Conservation (phyloP, 192 early-diverging fungal genomes). For the Coemansia pectinata region DNA sequence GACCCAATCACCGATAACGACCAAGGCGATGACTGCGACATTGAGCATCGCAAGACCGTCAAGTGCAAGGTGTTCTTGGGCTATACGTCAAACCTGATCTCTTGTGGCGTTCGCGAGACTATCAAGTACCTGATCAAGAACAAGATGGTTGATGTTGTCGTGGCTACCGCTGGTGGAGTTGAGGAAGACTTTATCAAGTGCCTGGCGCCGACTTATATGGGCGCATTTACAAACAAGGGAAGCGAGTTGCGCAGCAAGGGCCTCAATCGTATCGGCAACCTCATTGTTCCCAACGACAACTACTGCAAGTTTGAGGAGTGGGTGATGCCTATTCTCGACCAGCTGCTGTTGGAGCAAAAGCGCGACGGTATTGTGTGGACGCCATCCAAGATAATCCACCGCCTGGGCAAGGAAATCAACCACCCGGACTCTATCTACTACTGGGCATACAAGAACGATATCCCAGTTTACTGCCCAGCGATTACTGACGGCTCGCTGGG, state of each 20-base stretch:
- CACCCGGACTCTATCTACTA: constrained; percentile 91
- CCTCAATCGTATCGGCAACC: constrained; percentile 95
- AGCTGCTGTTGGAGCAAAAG: constrained; percentile 91
- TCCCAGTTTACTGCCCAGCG: constrained; percentile 97
- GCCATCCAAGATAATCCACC: constrained; percentile 85
- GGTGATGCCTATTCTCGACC: constrained; percentile 92
- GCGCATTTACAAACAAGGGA: constrained; percentile 76
- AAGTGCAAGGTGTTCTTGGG: constrained; percentile 98
- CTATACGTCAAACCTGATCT: constrained; percentile 97
- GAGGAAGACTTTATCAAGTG: constrained; percentile 99
- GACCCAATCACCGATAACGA: constrained; percentile 66
- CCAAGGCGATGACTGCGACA: constrained; percentile 65
- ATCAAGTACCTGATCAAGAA: constrained; percentile 91
- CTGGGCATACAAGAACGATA: constrained; percentile 97
- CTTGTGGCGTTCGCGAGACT: constrained; percentile 89
- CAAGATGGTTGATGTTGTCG: constrained; percentile 84
- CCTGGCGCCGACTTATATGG: constrained; percentile 84
- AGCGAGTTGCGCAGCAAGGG: constrained; percentile 81
- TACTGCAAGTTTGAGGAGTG: constrained; percentile 99
- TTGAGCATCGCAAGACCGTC: constrained; percentile 59
- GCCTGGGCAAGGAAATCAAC: constrained; percentile 88
- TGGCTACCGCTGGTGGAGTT: constrained; percentile 92
- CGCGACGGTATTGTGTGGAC: constrained; percentile 81
- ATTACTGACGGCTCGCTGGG: constrained; percentile 97
- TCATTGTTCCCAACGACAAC: constrained; percentile 97